A percentile compares a stretch with the other conserved stretches of the same genome.
phyloP scores from a whole-genome alignment of 768 basidiomycete species.

The Leccinum uliginosum region DNA sequence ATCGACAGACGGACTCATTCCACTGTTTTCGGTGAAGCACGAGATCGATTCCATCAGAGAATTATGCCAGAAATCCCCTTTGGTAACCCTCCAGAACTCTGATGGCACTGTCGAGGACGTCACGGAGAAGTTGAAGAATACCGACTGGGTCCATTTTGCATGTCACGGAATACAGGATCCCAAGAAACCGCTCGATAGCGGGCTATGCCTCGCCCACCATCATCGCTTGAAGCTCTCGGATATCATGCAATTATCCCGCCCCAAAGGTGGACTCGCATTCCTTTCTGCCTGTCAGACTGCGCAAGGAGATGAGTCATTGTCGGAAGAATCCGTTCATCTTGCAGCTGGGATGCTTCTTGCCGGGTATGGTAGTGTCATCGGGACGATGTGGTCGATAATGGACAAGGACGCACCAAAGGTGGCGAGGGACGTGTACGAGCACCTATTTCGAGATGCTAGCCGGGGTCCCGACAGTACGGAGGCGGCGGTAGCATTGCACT shows the following conservation, averaged over 20 bases:
- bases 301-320: no score
- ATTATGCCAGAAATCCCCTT: no score
- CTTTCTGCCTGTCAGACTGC: no score
- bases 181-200: not conserved
- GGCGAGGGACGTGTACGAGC: not conserved
- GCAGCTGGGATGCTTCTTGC: no score
- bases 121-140: not conserved
- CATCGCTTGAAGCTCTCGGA: no score
- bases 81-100: not conserved
- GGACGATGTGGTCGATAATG: not conserved
- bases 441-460: not conserved
- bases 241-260: no score
- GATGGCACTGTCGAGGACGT: not conserved
- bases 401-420: not conserved
- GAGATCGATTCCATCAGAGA: no score
- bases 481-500: not conserved
- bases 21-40: no score
- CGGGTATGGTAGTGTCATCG: not conserved
- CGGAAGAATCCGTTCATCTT: no score
- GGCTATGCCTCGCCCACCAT: no score
- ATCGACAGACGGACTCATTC: no score
- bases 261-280: no score
- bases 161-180: not conserved
- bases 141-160: not conserved
- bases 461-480: not conserved